Conservation (phyloP, 768 basidiomycete species). For the Trametes sanguinea region DNA sequence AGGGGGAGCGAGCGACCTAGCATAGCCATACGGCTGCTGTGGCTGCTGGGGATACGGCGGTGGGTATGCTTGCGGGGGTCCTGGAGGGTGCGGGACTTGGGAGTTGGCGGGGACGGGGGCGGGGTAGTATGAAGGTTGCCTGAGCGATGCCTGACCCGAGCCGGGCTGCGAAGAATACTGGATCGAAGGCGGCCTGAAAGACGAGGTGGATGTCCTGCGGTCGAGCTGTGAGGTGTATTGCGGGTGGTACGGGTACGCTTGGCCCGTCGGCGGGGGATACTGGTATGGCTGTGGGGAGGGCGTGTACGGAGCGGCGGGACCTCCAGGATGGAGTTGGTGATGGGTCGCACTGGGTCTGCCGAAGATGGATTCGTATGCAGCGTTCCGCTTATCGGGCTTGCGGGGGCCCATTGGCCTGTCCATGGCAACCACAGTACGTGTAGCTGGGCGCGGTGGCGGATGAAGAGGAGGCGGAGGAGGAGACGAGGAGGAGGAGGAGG, state of each 20-base stretch:
- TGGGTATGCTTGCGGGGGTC: slow-evolving; percentile 27
- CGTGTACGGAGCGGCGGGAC: slow-evolving; percentile 31
- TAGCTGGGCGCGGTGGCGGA: too few relatives aligned
- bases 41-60: slow-evolving; percentile 22
- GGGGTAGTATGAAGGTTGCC: slow-evolving; percentile 43
- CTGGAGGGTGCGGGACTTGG: slow-evolving; percentile 23
- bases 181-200: slow-evolving; percentile 38
- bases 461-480: background rate
- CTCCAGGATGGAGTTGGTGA: slow-evolving; percentile 40
- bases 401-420: slow-evolving; percentile 63
- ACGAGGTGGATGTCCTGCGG: slow-evolving; percentile 49
- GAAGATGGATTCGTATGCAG: slow-evolving; percentile 88
- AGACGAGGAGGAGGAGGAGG: background rate
- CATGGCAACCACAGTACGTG: slow-evolving; percentile 35
- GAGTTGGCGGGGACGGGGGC: slow-evolving; percentile 27
- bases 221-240: slow-evolving; percentile 40
- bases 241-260: slow-evolving; percentile 29
- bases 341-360: slow-evolving; percentile 67
- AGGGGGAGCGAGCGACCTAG: slow-evolving; percentile 42
- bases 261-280: slow-evolving; percentile 37
- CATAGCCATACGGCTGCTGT: slow-evolving; percentile 36
- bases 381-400: slow-evolving; percentile 68
- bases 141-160: slow-evolving; percentile 32
- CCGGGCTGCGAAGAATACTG: slow-evolving; percentile 27
- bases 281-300: slow-evolving; percentile 41